Evolutionary conservation across 345 rosid species (phyloP).

Genomic region (Rhodamnia argentea): DNA sequence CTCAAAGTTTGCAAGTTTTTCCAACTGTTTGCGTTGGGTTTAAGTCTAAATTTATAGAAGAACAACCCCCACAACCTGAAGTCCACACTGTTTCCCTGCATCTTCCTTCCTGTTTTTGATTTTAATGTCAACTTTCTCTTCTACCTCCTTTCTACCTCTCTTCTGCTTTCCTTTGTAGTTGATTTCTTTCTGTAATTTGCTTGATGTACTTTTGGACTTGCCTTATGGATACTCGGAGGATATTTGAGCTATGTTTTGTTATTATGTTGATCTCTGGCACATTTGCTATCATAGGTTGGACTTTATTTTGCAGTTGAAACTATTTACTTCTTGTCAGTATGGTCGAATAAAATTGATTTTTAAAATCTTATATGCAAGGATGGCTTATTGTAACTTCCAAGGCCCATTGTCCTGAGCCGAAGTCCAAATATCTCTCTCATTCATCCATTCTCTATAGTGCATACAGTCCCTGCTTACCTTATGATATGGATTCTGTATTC

Average conservation of each 20-base stretch:
- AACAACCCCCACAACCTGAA: not conserved
- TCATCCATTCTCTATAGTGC: not conserved
- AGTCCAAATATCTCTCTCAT: not conserved
- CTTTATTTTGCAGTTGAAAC: not conserved
- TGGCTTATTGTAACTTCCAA: not conserved
- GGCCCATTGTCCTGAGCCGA: not conserved
- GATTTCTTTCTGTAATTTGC: not conserved
- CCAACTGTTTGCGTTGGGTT: not conserved
- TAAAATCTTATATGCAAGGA: not conserved
- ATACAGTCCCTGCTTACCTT: not conserved
- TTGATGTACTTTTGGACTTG: not conserved
- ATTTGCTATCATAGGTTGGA: not conserved
- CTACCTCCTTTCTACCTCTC: not conserved
- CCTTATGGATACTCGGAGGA: not conserved
- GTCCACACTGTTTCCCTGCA: not conserved
- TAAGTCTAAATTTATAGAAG: not conserved
- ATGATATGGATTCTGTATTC: not conserved
- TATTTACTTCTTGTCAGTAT: not conserved
- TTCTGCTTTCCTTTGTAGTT: not conserved
- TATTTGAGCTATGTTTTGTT: not conserved
- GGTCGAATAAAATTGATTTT: not conserved
- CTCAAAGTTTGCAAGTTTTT: not conserved
- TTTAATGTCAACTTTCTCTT: not conserved
- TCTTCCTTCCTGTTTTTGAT: not conserved
- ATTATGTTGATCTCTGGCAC: not conserved